Percentiles rank a stretch among this genome's conserved stretches.
These are phyloP conservation scores for Jaltomata sinuosa DNA, from an alignment of 257 asterid genomes.

Conservation along the genomic window DNA sequence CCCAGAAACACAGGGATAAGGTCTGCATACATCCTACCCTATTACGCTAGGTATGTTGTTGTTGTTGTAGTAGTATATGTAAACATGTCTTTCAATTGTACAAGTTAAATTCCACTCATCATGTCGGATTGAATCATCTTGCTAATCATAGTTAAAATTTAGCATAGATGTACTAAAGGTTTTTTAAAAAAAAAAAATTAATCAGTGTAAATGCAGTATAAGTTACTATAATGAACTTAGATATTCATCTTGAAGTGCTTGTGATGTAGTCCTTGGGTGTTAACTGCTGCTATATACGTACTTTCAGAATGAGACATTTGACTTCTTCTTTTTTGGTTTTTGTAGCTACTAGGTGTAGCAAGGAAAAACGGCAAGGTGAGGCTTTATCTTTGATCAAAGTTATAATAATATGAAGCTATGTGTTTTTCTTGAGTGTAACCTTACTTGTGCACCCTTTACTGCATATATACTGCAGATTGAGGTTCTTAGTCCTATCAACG, in stretches of 20 bases:
- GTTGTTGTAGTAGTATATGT: too few species aligned
- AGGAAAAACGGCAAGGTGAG: constrained; percentile 74
- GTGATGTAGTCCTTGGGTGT: background rate
- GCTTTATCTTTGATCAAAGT: constrained; percentile 2
- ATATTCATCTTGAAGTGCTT: background rate
- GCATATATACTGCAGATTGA: constrained; percentile 39
- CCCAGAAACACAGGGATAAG: too few species aligned
- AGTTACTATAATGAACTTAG: background rate
- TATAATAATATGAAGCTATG: background rate
- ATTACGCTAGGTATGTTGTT: too few species aligned
- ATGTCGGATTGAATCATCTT: background rate
- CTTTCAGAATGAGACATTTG: background rate
- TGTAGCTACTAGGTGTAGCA: constrained; percentile 61
- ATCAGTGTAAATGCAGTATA: background rate
- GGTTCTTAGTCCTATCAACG: constrained; percentile 60
- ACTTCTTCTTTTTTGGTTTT: background rate
- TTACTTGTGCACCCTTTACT: constrained; percentile 7
- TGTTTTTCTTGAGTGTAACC: background rate
- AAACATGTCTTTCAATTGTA: background rate
- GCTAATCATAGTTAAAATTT: background rate
- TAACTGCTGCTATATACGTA: background rate
- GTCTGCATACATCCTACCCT: too few species aligned
- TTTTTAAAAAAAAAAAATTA: background rate
- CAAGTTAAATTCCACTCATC: background rate
- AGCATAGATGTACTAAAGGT: background rate